Conservation (phyloP, 176 grass and related monocot species). For the Carex kokanica region DNA sequence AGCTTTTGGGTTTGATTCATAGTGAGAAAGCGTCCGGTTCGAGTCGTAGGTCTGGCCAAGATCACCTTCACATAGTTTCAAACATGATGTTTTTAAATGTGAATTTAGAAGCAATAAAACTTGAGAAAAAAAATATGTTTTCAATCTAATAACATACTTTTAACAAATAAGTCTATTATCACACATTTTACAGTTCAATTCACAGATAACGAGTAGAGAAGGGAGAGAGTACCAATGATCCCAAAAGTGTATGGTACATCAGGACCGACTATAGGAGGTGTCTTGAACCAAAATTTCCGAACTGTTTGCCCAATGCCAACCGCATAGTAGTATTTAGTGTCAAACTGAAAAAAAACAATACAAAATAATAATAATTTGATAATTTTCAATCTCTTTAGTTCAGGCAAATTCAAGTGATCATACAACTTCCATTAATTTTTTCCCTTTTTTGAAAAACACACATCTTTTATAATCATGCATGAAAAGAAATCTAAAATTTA, state of each 20-base stretch:
- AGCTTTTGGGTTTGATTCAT: constrained; percentile 59
- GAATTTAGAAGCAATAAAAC: not conserved
- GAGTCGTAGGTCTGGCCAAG: constrained; percentile 86
- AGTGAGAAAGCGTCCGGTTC: constrained; percentile 70
- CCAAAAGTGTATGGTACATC: constrained; percentile 65
- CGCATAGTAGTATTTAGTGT: constrained; percentile 58
- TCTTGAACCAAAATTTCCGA: constrained; percentile 55
- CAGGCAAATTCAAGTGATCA: not conserved
- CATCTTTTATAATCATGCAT: not conserved
- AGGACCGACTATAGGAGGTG: constrained; percentile 47
- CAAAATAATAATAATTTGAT: not conserved
- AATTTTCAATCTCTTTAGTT: not conserved
- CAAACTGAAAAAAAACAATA: constrained; percentile 28
- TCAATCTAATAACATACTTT: not conserved
- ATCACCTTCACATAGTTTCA: constrained; percentile 55
- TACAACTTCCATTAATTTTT: not conserved
- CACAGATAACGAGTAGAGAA: not conserved
- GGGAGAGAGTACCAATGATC: constrained; percentile 39
- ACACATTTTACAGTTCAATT: not conserved
- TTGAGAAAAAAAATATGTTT: not conserved
- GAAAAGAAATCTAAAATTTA: not conserved
- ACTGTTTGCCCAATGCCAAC: constrained; percentile 43
- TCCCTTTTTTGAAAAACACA: not conserved
- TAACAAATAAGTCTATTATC: not conserved
- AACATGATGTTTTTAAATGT: constrained; percentile 11